A percentile compares a stretch with the other conserved stretches of the same genome.
Conservation (phyloP, 345 rosid genomes). For the Pugionium dolabratum region DNA sequence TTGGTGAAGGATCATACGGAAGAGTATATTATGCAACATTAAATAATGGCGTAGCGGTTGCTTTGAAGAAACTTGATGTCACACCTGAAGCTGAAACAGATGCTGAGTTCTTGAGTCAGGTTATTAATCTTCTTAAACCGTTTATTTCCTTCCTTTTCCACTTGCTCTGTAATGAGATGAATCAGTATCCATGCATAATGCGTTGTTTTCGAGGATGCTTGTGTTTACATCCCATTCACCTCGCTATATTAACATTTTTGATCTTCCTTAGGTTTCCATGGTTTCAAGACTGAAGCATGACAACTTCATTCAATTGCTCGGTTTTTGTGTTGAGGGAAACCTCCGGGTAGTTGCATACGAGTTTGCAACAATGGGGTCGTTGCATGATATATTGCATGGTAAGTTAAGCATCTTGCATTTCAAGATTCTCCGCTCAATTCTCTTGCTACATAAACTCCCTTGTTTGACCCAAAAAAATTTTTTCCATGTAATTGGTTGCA, state of each 20-base stretch:
- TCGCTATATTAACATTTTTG: slow-evolving; percentile 18
- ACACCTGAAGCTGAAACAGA: slow-evolving; percentile 75
- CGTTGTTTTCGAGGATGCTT: neutral
- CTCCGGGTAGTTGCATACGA: slow-evolving; percentile 91
- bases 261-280: slow-evolving; percentile 66
- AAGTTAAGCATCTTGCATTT: slow-evolving; percentile 24
- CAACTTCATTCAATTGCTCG: slow-evolving; percentile 79
- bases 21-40: slow-evolving; percentile 76
- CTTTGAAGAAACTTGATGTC: slow-evolving; percentile 80
- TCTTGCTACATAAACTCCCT: slow-evolving; percentile 2
- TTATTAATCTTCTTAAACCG: slow-evolving; percentile 26
- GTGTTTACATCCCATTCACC: slow-evolving; percentile 17
- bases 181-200: neutral
- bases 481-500: slow-evolving; percentile 15
- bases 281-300: slow-evolving; percentile 94
- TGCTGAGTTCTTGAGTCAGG: slow-evolving; percentile 87
- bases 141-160: neutral
- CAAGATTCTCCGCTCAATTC: slow-evolving; percentile 4
- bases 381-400: slow-evolving; percentile 98
- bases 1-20: slow-evolving; percentile 95
- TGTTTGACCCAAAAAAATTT: neutral
- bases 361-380: slow-evolving; percentile 98
- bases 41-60: slow-evolving; percentile 61
- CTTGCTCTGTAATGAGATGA: slow-evolving; percentile 7
- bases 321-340: slow-evolving; percentile 89